Conservation (phyloP, 345 rosid species). For the Eucalyptus fibrosa region DNA sequence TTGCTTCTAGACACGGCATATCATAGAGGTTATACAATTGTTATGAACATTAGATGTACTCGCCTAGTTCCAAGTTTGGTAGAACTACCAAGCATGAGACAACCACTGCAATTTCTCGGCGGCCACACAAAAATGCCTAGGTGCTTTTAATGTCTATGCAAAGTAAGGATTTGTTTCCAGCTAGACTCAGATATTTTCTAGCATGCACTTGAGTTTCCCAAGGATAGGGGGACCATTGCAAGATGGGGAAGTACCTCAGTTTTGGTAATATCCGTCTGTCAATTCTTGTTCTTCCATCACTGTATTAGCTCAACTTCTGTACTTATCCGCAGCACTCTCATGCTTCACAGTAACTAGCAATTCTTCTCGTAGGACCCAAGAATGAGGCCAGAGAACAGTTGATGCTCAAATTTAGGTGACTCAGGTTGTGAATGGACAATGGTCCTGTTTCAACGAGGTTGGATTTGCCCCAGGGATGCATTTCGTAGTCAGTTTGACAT, state of each 20-base stretch:
- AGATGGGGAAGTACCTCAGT: constrained; percentile 17
- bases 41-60: background rate
- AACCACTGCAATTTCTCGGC: background rate
- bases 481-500: background rate
- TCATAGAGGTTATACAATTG: background rate
- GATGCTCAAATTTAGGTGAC: background rate
- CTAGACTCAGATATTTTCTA: constrained; percentile 15
- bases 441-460: background rate
- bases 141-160: background rate
- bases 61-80: background rate
- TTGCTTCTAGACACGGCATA: background rate
- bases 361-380: background rate
- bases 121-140: background rate
- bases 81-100: background rate
- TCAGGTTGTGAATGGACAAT: background rate
- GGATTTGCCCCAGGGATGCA: background rate
- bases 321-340: constrained; percentile 1
- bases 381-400: background rate
- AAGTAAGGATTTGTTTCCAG: constrained; percentile 17
- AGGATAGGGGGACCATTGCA: constrained; percentile 24
- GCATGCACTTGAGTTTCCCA: constrained; percentile 8
- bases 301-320: constrained; percentile 15
- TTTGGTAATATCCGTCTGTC: constrained; percentile 19
- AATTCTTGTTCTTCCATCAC: background rate
- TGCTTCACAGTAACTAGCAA: background rate